A percentile compares a stretch with the other conserved stretches of the same genome.
Conservation (phyloP, 768 basidiomycete species). For the Filobasidium wieringae region DNA sequence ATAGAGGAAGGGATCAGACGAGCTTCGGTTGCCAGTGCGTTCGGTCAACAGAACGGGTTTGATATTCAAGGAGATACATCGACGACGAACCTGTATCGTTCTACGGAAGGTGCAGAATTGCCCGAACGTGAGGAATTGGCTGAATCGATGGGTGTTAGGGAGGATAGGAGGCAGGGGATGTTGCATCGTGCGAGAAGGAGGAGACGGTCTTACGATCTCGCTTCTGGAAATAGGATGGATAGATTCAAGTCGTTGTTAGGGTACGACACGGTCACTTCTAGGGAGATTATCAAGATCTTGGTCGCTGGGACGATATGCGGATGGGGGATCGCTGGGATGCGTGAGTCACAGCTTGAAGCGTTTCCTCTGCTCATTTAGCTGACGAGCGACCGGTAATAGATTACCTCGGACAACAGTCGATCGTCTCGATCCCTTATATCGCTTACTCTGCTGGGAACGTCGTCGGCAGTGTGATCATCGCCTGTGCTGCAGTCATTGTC, state of each 20-base stretch:
- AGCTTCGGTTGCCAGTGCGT: too few relatives aligned
- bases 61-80: not conserved
- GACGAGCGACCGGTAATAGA: slow-evolving; percentile 14
- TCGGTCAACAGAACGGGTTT: too few relatives aligned
- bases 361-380: not conserved
- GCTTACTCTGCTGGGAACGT: slow-evolving; percentile 30
- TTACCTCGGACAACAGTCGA: slow-evolving; percentile 39
- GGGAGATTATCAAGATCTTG: slow-evolving; percentile 34
- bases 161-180: too few relatives aligned
- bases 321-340: slow-evolving; percentile 39
- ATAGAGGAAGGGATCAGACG: not conserved
- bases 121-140: too few relatives aligned
- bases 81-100: not conserved
- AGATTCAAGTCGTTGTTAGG: slow-evolving; percentile 21
- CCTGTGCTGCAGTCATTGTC: slow-evolving; percentile 32
- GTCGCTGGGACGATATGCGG: slow-evolving; percentile 36
- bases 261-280: slow-evolving; percentile 31
- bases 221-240: not conserved
- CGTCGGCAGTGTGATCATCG: slow-evolving; percentile 37
- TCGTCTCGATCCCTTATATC: slow-evolving; percentile 35
- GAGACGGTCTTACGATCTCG: too few relatives aligned
- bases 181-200: too few relatives aligned
- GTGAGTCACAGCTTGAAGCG: slow-evolving; percentile 20
- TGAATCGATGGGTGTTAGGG: too few relatives aligned
- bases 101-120: not conserved